These are phyloP conservation scores for Spathaspora sp. DNA, from an alignment of 805 yeast genomes.

Conservation along the genomic window DNA sequence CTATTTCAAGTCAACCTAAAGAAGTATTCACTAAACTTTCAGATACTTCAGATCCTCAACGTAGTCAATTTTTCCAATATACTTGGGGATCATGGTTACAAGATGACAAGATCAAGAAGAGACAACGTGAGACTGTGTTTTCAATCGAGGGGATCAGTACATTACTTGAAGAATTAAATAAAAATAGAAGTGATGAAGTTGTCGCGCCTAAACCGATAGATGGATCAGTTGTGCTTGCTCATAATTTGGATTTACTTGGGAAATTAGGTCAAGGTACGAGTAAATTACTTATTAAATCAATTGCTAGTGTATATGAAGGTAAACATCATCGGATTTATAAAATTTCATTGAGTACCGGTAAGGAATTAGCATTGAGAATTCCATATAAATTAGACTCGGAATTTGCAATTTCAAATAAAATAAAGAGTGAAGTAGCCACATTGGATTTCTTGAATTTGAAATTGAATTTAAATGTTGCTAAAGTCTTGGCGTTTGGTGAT, in stretches of 20 bases:
- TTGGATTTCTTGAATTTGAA: constrained; percentile 73
- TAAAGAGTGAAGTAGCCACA: constrained; percentile 91
- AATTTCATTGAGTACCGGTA: constrained; percentile 58
- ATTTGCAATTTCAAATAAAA: constrained; percentile 57
- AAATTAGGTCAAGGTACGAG: constrained; percentile 35
- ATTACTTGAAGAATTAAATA: constrained; percentile 45
- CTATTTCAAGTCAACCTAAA: constrained; percentile 18
- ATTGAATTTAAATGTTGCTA: constrained; percentile 68
- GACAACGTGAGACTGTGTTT: constrained; percentile 73
- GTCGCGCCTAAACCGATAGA: constrained; percentile 34
- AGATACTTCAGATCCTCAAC: constrained; percentile 62
- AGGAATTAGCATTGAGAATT: constrained; percentile 69
- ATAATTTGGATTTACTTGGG: constrained; percentile 50
- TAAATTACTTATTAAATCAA: constrained; percentile 54
- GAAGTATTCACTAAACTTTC: constrained; percentile 52
- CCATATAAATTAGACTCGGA: constrained; percentile 79
- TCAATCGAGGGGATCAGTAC: constrained; percentile 72
- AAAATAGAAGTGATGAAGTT: constrained; percentile 23
- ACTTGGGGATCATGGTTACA: constrained; percentile 95
- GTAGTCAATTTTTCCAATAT: constrained; percentile 76
- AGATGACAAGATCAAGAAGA: constrained; percentile 72
- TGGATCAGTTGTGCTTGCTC: constrained; percentile 42
- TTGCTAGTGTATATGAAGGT: constrained; percentile 88
- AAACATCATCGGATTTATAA: constrained; percentile 88
- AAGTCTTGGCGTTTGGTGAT: constrained; percentile 64